phyloP scores from a whole-genome alignment of 2,329 filamentous ascomycete species.

The Penicillium sp. region DNA sequence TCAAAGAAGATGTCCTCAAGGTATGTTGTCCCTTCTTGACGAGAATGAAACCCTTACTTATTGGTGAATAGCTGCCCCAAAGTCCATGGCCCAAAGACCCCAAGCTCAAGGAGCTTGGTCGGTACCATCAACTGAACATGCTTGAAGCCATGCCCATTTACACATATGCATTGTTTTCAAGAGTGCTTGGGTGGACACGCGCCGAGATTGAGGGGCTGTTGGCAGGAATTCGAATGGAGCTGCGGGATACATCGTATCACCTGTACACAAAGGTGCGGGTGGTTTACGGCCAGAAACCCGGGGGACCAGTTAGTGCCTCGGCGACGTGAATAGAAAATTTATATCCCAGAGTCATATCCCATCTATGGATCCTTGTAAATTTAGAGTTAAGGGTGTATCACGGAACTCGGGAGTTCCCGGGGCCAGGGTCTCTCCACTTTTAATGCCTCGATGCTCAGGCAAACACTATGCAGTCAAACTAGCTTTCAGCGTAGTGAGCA shows the following conservation, averaged over 20 bases:
- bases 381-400: neutral
- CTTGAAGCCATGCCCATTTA: slow-evolving; percentile 38
- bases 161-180: slow-evolving; percentile 41
- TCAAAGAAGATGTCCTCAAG: slow-evolving; percentile 51
- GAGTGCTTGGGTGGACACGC: slow-evolving; percentile 39
- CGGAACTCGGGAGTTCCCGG: neutral
- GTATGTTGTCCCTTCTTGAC: slow-evolving; percentile 13
- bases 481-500: neutral
- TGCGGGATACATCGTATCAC: slow-evolving; percentile 39
- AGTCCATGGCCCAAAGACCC: slow-evolving; percentile 55
- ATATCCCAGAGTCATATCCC: neutral
- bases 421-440: neutral
- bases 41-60: slow-evolving; percentile 1
- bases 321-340: neutral
- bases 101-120: slow-evolving; percentile 54
- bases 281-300: slow-evolving; percentile 32
- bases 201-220: slow-evolving; percentile 42
- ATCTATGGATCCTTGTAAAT: neutral
- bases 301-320: neutral
- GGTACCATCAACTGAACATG: slow-evolving; percentile 38
- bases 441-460: neutral
- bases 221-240: slow-evolving; percentile 40
- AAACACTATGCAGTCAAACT: neutral
- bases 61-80: slow-evolving; percentile 45
- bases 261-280: slow-evolving; percentile 36